Evolutionary conservation across 2,329 filamentous ascomycete species (phyloP).

Genomic region (Colletotrichum sp.): DNA sequence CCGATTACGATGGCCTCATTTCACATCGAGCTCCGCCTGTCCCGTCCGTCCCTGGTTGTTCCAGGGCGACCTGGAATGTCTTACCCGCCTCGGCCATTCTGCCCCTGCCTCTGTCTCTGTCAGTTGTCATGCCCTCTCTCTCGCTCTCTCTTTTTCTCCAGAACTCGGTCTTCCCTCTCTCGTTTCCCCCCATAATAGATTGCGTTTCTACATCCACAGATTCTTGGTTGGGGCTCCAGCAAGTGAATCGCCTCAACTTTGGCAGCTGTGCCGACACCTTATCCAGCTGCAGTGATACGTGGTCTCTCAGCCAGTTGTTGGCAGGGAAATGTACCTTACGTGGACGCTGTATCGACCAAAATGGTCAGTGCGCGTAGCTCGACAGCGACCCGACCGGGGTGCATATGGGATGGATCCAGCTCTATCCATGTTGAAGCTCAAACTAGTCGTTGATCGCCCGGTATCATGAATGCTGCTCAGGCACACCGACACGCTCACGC

Average conservation of each 20-base stretch:
- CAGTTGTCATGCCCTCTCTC: neutral
- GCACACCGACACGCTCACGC: slow-evolving; percentile 4
- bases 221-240: neutral
- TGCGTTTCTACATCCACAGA: neutral
- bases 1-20: slow-evolving; percentile 17
- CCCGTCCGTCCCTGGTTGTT: neutral
- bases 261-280: neutral
- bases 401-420: slow-evolving; percentile 15
- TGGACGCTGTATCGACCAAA: neutral
- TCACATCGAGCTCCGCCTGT: slow-evolving; percentile 7
- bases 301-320: neutral
- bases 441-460: slow-evolving; percentile 17
- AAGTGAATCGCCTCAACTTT: neutral
- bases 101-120: slow-evolving; percentile 6
- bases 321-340: neutral
- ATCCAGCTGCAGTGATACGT: slow-evolving; percentile 6
- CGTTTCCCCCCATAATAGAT: neutral
- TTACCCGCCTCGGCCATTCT: slow-evolving; percentile 9
- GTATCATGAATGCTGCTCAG: slow-evolving; percentile 19
- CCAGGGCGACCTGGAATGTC: slow-evolving; percentile 8
- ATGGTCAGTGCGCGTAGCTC: slow-evolving; percentile 11
- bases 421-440: slow-evolving; percentile 20
- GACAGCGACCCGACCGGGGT: slow-evolving; percentile 13
- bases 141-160: neutral
- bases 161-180: neutral